Evolutionary conservation across 352 stramenopile species (phyloP).

Genomic region (Pythium dissimile): DNA sequence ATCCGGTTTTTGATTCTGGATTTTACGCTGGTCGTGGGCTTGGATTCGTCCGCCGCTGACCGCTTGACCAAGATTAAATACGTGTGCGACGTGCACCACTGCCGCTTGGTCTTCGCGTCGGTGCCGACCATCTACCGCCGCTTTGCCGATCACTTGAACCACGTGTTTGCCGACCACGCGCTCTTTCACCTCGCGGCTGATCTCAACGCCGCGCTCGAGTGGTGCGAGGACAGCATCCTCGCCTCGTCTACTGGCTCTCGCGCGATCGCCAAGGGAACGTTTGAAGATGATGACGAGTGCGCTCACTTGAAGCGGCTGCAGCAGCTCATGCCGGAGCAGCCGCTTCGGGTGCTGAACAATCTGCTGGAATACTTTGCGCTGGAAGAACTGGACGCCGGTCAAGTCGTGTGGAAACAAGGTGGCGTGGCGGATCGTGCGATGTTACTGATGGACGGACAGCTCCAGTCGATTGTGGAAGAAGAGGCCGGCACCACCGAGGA

Average conservation of each 20-base stretch:
- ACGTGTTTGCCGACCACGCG: conserved; percentile 45
- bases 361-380: conserved; percentile 75
- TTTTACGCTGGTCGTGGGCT: conserved; percentile 90
- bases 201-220: conserved; percentile 67
- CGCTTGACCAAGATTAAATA: conserved; percentile 79
- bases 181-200: conserved; percentile 56
- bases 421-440: conserved; percentile 48
- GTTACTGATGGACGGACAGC: conserved; percentile 54
- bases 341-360: conserved; percentile 52
- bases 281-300: conserved; percentile 44
- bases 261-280: conserved; percentile 13
- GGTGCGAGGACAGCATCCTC: conserved; percentile 70
- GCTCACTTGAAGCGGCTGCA: conserved; percentile 53
- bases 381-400: conserved; percentile 52
- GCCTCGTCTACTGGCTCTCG: conserved; percentile 24
- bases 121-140: conserved; percentile 57
- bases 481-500: conserved; percentile 76
- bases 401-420: conserved; percentile 70
- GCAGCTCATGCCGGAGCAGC: conserved; percentile 66
- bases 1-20: conserved; percentile 85
- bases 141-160: conserved; percentile 52
- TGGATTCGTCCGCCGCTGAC: conserved; percentile 86
- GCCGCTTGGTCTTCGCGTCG: conserved; percentile 67
- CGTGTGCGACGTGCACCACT: conserved; percentile 61
- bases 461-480: conserved; percentile 75